phyloP scores from a whole-genome alignment of 1,284 basidiomycete species.

The Ustilago shanxiensis region DNA sequence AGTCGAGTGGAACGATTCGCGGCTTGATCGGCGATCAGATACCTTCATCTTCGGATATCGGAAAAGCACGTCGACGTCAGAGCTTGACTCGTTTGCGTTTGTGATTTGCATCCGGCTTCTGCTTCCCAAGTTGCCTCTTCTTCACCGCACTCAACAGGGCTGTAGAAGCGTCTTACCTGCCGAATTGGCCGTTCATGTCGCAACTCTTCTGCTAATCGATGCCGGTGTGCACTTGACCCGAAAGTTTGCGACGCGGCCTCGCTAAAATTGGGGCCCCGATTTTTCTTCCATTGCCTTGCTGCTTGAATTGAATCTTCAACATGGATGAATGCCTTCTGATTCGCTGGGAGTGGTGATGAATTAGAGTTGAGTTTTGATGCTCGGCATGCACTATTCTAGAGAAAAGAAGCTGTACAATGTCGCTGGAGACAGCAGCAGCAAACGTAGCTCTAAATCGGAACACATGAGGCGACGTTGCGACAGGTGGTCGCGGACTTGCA shows the following conservation, averaged over 20 bases:
- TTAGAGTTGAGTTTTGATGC: no score
- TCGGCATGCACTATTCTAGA: background rate
- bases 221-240: background rate
- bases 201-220: background rate
- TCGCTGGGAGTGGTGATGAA: no score
- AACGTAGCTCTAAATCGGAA: background rate
- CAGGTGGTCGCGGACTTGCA: slow-evolving; percentile 4
- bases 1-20: no score
- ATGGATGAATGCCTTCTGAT: no score
- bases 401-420: background rate
- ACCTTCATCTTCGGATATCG: background rate
- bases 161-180: no score
- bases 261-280: slow-evolving; percentile 13
- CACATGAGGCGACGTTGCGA: background rate
- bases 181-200: background rate
- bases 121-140: no score
- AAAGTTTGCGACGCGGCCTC: slow-evolving; percentile 18
- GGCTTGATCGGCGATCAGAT: background rate
- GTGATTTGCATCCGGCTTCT: slow-evolving; percentile 6
- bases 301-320: background rate
- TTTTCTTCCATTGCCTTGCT: background rate
- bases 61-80: slow-evolving; percentile 29
- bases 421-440: background rate
- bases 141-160: no score
- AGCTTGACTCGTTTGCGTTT: background rate